Base-by-base conservation (phyloP, 768 basidiomycete species). In the Pleurotus cornucopiae region DNA sequence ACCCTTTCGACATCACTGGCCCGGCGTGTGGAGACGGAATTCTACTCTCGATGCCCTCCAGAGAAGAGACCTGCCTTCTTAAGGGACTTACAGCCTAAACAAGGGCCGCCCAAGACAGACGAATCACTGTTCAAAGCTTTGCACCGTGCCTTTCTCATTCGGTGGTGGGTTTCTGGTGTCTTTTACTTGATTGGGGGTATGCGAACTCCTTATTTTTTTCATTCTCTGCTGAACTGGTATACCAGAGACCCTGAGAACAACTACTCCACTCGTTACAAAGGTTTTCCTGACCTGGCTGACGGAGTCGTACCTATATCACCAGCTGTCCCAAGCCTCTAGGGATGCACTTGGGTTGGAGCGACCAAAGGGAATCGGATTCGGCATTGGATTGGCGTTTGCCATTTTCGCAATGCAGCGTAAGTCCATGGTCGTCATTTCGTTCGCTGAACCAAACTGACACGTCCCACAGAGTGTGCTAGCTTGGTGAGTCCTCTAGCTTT, bases 341-440 rank as follows among this genome's bases (percentile, higher is more conserved):
- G 72, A 67, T 0, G 64, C 67, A 3, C 67, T 70, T 0, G 63
- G 71, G 38, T 46, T 76, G 55, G 38, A 61, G 7, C 60, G 69
- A 48, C 82, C 84, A 2, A 69, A 62, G 34, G 79, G 80, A 1
- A 72, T 86, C 39, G 84, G 85, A 0, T 82, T 80, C 63, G 85
- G 85, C 1, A 76, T 87, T 51, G 85, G 85, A 5, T 64, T 86
- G 1, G 84, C 77, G 0, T 70, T 83, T 51, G 83, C 73, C 3
- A 64, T 86, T 25, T 85, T 84, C 59, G 71, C 67, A 0, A 86
- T 85, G 85, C 84, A 85, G 75, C 76, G 82, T 78, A 56, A 43
- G 67, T 58, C 21, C 14, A 46, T 49, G 14, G 40, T 18, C 57
- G 46, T 23, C 49, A 46, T 49, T 23, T 34, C 2, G 25, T 2